phyloP scores from a whole-genome alignment of 2,329 filamentous ascomycete species.

The Apiospora saccharicola region DNA sequence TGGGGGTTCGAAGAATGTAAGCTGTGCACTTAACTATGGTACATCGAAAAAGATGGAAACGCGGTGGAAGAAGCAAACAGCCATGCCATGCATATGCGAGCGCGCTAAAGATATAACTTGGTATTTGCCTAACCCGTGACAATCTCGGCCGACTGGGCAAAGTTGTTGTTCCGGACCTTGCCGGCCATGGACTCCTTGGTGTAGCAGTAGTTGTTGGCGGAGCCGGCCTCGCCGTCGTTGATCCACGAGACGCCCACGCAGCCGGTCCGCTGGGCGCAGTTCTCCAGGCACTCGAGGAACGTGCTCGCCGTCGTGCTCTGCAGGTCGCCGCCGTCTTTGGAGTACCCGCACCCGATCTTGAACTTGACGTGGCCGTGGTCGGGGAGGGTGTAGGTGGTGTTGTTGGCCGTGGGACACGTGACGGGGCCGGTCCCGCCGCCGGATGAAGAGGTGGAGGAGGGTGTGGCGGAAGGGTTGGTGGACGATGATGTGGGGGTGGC shows the following conservation, averaged over 20 bases:
- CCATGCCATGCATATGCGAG: not conserved
- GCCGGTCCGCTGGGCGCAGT: not conserved
- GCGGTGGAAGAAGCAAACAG: not conserved
- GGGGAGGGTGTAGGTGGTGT: not conserved
- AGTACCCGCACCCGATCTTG: not conserved
- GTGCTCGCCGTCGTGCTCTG: not conserved
- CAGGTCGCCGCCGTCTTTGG: not conserved
- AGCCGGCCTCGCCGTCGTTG: constrained; percentile 11
- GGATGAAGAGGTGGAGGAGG: not conserved
- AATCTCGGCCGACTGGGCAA: constrained; percentile 4
- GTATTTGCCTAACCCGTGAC: not conserved
- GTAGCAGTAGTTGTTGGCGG: constrained; percentile 22
- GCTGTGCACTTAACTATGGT: not conserved
- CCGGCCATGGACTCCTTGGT: constrained; percentile 10
- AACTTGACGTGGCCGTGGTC: not conserved
- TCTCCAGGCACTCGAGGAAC: not conserved
- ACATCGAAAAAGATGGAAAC: not conserved
- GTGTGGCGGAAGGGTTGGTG: not conserved
- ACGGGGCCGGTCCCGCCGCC: constrained; percentile 7
- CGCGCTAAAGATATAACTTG: not conserved
- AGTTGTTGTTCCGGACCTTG: not conserved
- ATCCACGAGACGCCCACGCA: constrained; percentile 23
- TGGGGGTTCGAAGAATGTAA: not conserved
- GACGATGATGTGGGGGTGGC: not conserved
- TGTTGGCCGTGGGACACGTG: not conserved